These are phyloP conservation scores for Trifolium dubium DNA, from an alignment of 306 rosid species.

Conservation along the genomic window DNA sequence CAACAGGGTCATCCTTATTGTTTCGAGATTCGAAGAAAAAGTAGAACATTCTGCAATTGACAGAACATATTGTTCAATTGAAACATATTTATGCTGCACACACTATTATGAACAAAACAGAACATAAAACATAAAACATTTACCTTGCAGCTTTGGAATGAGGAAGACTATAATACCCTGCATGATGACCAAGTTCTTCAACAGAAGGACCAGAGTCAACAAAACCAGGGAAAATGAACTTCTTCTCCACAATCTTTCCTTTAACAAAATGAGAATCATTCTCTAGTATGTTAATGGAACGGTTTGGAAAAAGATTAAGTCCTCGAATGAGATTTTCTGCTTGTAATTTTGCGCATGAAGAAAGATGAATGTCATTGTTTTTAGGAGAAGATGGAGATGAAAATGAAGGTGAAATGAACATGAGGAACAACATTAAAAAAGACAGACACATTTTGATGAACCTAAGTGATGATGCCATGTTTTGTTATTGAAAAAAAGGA, in stretches of 20 bases:
- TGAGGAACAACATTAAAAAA: conserved; percentile 35
- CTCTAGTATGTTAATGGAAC: conserved; percentile 53
- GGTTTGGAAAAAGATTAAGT: conserved; percentile 78
- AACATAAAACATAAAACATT: conserved; percentile 33
- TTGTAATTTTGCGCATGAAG: conserved; percentile 58
- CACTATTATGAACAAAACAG: background rate
- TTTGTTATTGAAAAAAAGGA: background rate
- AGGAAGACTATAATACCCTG: conserved; percentile 86
- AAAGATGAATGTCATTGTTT: conserved; percentile 60
- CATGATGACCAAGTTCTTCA: conserved; percentile 84
- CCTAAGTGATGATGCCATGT: conserved; percentile 15
- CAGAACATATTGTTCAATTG: background rate
- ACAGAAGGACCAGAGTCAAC: conserved; percentile 54
- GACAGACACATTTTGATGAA: conserved; percentile 38
- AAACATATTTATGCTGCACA: background rate
- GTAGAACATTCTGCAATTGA: conserved; percentile 79
- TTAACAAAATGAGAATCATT: conserved; percentile 42
- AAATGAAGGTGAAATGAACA: conserved; percentile 39
- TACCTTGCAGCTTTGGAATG: conserved; percentile 87
- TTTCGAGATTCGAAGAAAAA: conserved; percentile 88
- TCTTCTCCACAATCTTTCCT: conserved; percentile 63
- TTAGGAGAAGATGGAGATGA: conserved; percentile 47
- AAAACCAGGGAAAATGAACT: conserved; percentile 60
- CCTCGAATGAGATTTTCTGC: conserved; percentile 74
- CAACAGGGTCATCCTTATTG: conserved; percentile 66